These are phyloP conservation scores for Emmonsia crescens DNA, from an alignment of 2,329 filamentous ascomycete species.

Conservation along the genomic window DNA sequence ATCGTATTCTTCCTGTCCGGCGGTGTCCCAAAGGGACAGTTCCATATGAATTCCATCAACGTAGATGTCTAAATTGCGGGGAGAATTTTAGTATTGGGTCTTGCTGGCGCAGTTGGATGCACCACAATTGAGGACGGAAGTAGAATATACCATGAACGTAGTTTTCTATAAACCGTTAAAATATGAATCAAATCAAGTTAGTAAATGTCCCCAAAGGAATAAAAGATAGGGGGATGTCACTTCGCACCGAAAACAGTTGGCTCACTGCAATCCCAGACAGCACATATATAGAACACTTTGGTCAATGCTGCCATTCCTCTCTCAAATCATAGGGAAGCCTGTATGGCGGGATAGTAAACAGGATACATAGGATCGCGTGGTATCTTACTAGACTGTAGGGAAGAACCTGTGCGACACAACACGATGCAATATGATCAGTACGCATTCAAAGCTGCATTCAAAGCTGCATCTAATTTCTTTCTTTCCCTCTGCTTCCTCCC, in stretches of 20 bases:
- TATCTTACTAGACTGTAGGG: conserved; percentile 76
- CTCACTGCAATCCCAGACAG: conserved; percentile 44
- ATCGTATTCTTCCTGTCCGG: conserved; percentile 98
- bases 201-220: background rate
- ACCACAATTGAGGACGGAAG: background rate
- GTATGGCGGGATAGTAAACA: background rate
- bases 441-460: background rate
- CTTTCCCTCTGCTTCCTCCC: background rate
- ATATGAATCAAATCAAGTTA: conserved; percentile 15
- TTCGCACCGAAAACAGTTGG: conserved; percentile 72
- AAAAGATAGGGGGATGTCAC: conserved; percentile 12
- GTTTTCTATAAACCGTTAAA: conserved; percentile 54
- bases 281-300: conserved; percentile 6
- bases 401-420: conserved; percentile 57
- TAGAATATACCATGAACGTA: conserved; percentile 76
- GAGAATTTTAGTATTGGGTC: background rate
- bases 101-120: background rate
- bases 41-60: conserved; percentile 97
- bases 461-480: too few relatives aligned
- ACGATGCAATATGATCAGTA: conserved; percentile 8
- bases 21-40: conserved; percentile 95
- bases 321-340: conserved; percentile 8
- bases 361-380: background rate
- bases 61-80: conserved; percentile 66
- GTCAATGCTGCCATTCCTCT: conserved; percentile 12